Base-by-base conservation (phyloP, 129 eudicot genomes). In the Saposhnikovia divaricata region DNA sequence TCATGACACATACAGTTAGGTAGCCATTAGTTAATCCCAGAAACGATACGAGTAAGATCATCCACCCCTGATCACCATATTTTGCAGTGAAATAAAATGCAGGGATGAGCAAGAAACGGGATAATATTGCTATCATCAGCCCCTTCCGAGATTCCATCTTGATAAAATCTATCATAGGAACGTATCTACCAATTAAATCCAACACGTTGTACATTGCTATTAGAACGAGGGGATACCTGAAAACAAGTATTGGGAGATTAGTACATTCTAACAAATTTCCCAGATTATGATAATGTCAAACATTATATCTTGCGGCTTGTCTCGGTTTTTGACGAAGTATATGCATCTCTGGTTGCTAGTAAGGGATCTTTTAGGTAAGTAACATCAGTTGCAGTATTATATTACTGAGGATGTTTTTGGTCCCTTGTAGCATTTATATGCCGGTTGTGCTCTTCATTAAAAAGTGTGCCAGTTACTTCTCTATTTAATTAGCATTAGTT, bases 41-140 rank as follows among this genome's bases (percentile, higher is more conserved):
- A 21, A 89, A 80, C 2, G 93, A 89, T 72, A 84, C 77, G n/a
- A 91, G 93, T 81, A 88, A 59, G 39, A 91, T 87, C 97, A 91
- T 91, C 90, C 90, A 89, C 23, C 97, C 97, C 44, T 91, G 85
- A 74, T 85, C 89, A 21, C 90, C 90, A n/a, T 89, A 91, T 44
- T 91, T 91, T 72, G 92, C 92, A 45, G 97, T 86, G 86, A 91
- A 89, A 70, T 91, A 91, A 75, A 91, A 91, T 2, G 87, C 43
- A 46, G 97, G 97, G 66, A 91, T 74, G 86, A 91, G 83, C 38
- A 89, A 74, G 78, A 89, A 85, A 28, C 97, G 93, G 4, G 92
- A 82, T 4, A 89, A 16, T 42, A 74, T 63, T 27, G 88, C 83
- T 6, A 84, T 77, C 88, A 85, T 65, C 6, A 89, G 86, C n/a